Conservation (phyloP, 768 basidiomycete species). For the Tylopilus intermedius region DNA sequence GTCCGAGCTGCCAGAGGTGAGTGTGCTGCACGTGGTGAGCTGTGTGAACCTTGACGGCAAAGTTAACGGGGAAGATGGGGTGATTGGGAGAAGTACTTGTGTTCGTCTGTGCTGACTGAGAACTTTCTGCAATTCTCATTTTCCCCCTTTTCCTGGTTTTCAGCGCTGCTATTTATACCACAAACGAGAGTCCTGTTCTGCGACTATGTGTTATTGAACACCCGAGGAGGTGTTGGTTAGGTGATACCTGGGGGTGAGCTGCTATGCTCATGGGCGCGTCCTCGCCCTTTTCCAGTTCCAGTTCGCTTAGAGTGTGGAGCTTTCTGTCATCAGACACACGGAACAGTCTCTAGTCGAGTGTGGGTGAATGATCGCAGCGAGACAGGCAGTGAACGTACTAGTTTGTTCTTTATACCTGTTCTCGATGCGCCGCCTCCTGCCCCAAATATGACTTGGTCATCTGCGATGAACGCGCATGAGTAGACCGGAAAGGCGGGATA, state of each 20-base stretch:
- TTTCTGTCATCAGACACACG: slow-evolving; percentile 48
- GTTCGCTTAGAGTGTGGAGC: slow-evolving; percentile 58
- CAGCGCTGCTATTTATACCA: slow-evolving; percentile 78
- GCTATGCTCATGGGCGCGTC: slow-evolving; percentile 98
- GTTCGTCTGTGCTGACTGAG: slow-evolving; percentile 38
- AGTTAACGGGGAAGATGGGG: slow-evolving; percentile 9
- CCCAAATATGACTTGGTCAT: slow-evolving; percentile 72
- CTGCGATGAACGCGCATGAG: slow-evolving; percentile 72
- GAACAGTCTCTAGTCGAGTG: slow-evolving; percentile 57
- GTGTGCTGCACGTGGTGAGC: slow-evolving; percentile 52
- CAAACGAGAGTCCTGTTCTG: slow-evolving; percentile 61
- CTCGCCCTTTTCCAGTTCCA: slow-evolving; percentile 73
- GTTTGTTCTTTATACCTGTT: slow-evolving; percentile 90
- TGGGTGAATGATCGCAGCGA: slow-evolving; percentile 5
- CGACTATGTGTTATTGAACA: neutral
- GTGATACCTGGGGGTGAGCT: slow-evolving; percentile 51
- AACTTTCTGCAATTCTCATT: slow-evolving; percentile 88
- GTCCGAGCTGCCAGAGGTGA: slow-evolving; percentile 55
- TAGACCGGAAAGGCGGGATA: slow-evolving; percentile 85
- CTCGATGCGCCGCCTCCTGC: slow-evolving; percentile 86
- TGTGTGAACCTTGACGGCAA: slow-evolving; percentile 16
- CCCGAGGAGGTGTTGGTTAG: neutral
- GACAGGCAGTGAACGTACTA: slow-evolving; percentile 42
- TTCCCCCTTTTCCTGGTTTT: slow-evolving; percentile 54
- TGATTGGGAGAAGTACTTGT: slow-evolving; percentile 44